phyloP scores from a whole-genome alignment of 2,329 filamentous ascomycete genomes.

The Talaromyces sp. region DNA sequence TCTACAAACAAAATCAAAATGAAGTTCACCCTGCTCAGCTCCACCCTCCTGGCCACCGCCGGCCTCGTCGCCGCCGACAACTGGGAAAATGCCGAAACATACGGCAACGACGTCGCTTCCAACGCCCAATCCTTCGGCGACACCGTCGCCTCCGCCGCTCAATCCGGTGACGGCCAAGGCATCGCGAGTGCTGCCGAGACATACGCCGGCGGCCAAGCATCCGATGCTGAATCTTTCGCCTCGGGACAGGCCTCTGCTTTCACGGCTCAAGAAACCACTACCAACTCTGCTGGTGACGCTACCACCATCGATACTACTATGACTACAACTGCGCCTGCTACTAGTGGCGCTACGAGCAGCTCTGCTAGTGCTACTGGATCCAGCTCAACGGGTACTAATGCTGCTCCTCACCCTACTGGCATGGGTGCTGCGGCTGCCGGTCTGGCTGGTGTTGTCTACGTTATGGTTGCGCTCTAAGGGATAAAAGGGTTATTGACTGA shows the following conservation, averaged over 20 bases:
- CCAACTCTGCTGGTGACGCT: conserved; percentile 22
- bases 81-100: conserved; percentile 19
- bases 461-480: conserved; percentile 35
- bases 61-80: conserved; percentile 23
- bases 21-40: conserved; percentile 31
- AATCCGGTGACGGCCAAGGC: too few relatives aligned
- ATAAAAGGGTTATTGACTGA: not conserved
- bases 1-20: conserved; percentile 20
- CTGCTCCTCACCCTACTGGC: conserved; percentile 25
- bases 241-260: conserved; percentile 18
- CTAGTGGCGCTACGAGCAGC: conserved; percentile 5
- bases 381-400: conserved; percentile 15
- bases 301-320: conserved; percentile 21
- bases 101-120: conserved; percentile 4
- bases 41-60: conserved; percentile 26
- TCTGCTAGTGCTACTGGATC: conserved; percentile 10
- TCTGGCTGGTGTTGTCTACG: conserved; percentile 32
- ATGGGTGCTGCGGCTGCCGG: conserved; percentile 26
- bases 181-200: conserved; percentile 7
- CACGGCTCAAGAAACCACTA: conserved; percentile 9
- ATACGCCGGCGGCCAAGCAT: not conserved
- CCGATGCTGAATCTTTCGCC: not conserved
- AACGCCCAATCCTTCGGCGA: conserved; percentile 9
- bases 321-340: conserved; percentile 12
- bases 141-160: conserved; percentile 12